Conservation (phyloP, 139 green algal species). For the Asterochloris erici region DNA sequence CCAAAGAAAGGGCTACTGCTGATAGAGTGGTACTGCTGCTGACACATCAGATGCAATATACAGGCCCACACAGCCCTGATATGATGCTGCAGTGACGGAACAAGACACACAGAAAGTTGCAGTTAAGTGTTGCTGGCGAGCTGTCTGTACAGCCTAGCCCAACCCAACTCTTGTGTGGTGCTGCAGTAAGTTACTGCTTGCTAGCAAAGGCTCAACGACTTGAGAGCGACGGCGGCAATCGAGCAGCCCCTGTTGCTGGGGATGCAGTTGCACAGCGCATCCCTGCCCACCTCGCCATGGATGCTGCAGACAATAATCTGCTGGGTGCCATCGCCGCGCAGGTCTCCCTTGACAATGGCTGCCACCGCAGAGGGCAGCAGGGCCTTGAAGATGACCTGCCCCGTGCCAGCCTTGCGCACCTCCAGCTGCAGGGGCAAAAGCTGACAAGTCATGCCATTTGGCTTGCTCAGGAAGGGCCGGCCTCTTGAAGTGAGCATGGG, state of each 20-base stretch:
- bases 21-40: too few relatives aligned
- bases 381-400: constrained; percentile 68
- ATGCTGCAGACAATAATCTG: constrained; percentile 58
- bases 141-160: too few relatives aligned
- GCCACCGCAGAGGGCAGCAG: constrained; percentile 42
- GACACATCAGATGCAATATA: too few relatives aligned
- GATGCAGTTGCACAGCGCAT: neutral
- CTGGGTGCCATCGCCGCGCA: constrained; percentile 48
- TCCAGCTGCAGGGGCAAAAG: constrained; percentile 35
- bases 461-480: too few relatives aligned
- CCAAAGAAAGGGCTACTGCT: too few relatives aligned
- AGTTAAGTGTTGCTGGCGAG: too few relatives aligned
- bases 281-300: constrained; percentile 40
- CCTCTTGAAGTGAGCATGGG: too few relatives aligned
- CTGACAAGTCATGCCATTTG: too few relatives aligned
- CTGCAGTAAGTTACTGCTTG: neutral
- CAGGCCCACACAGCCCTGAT: too few relatives aligned
- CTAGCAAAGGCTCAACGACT: neutral
- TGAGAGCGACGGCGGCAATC: neutral
- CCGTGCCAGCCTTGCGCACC: constrained; percentile 47
- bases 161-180: too few relatives aligned
- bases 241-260: neutral
- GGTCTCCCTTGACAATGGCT: constrained; percentile 57
- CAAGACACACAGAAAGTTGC: too few relatives aligned
- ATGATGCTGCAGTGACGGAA: too few relatives aligned